A percentile compares a stretch with the other conserved stretches of the same genome.
These are phyloP conservation scores for Rhizopogon vulgaris DNA, from an alignment of 768 basidiomycete species.

Conservation along the genomic window DNA sequence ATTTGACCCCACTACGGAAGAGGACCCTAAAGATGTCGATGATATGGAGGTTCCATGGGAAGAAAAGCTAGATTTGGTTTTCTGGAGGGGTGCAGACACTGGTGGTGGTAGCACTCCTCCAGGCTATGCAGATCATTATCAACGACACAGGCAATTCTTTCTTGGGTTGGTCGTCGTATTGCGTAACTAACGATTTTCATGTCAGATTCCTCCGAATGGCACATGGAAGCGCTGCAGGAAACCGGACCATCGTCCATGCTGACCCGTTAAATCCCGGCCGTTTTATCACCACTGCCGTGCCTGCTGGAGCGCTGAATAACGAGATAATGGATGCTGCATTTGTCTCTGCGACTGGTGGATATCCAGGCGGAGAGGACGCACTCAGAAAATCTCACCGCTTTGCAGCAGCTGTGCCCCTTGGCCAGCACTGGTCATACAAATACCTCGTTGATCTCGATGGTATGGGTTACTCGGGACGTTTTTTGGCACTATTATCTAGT, in stretches of 20 bases:
- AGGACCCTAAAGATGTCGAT: slow-evolving; percentile 71
- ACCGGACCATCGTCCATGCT: slow-evolving; percentile 63
- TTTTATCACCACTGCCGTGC: slow-evolving; percentile 58
- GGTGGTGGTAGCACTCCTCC: slow-evolving; percentile 87
- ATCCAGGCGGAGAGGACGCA: slow-evolving; percentile 68
- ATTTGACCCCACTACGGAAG: slow-evolving; percentile 68
- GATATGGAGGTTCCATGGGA: slow-evolving; percentile 89
- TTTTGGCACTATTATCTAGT: slow-evolving; percentile 78
- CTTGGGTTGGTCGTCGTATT: slow-evolving; percentile 7
- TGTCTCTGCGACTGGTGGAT: slow-evolving; percentile 68
- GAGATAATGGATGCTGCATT: slow-evolving; percentile 89
- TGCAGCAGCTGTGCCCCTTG: slow-evolving; percentile 71
- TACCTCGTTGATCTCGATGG: slow-evolving; percentile 91
- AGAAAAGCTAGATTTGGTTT: slow-evolving; percentile 77
- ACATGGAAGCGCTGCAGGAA: slow-evolving; percentile 40
- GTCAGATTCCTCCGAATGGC: slow-evolving; percentile 71
- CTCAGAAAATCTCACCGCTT: slow-evolving; percentile 63
- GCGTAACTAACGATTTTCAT: not conserved
- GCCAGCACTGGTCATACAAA: slow-evolving; percentile 89
- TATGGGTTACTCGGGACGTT: slow-evolving; percentile 90
- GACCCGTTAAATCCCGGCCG: slow-evolving; percentile 53
- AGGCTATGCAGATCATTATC: slow-evolving; percentile 78
- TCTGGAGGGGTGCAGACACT: slow-evolving; percentile 95
- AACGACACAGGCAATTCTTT: slow-evolving; percentile 66
- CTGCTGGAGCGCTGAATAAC: slow-evolving; percentile 55